Evolutionary conservation across 2,329 filamentous ascomycete genomes (phyloP).

Genomic region (Cercospora sp.): DNA sequence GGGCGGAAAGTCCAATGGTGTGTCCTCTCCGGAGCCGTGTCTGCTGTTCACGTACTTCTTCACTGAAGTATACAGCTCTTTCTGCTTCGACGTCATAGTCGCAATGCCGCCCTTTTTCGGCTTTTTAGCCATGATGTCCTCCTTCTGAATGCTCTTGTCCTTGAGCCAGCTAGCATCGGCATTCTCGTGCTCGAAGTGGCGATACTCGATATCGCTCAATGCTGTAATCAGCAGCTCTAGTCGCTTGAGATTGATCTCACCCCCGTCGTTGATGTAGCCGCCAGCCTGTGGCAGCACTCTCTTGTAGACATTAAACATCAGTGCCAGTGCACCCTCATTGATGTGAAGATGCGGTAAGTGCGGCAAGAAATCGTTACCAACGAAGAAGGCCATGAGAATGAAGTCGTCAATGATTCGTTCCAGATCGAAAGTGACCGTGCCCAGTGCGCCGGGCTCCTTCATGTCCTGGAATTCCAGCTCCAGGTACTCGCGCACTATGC

Average conservation of each 20-base stretch:
- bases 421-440: constrained; percentile 79
- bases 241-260: constrained; percentile 83
- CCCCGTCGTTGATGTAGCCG: constrained; percentile 95
- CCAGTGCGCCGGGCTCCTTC: constrained; percentile 67
- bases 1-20: constrained; percentile 70
- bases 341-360: constrained; percentile 96
- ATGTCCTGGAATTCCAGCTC: constrained; percentile 96
- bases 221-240: constrained; percentile 77
- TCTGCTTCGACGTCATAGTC: constrained; percentile 76
- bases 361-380: constrained; percentile 97
- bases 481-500: constrained; percentile 94
- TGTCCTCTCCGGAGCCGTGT: constrained; percentile 49
- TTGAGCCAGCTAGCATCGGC: constrained; percentile 89
- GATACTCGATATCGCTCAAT: constrained; percentile 81
- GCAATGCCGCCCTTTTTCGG: constrained; percentile 63
- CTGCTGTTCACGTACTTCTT: constrained; percentile 79
- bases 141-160: constrained; percentile 73
- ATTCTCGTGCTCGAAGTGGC: constrained; percentile 90
- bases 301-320: constrained; percentile 98
- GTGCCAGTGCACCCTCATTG: constrained; percentile 92
- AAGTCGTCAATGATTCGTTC: constrained; percentile 98
- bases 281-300: constrained; percentile 79
- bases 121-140: constrained; percentile 63
- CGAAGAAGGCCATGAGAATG: constrained; percentile 98
- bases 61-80: constrained; percentile 76